Base-by-base conservation (phyloP, 805 yeast genomes). In the Pichia insulana region DNA sequence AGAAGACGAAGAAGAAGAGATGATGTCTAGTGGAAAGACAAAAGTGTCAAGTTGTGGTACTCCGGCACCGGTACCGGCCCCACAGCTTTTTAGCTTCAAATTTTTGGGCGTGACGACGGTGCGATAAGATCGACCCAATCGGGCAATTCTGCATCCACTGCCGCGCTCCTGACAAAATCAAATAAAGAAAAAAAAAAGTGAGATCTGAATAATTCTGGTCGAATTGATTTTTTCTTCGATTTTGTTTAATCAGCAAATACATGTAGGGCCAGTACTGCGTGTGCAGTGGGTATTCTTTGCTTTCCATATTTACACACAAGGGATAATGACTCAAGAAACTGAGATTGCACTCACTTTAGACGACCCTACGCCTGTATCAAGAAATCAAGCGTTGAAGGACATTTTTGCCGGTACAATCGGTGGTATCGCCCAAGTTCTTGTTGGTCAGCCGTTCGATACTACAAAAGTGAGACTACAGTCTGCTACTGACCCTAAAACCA, bases 371-470 rank as follows among this genome's bases (percentile, higher is more conserved):
- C 47, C 50, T 15, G 32, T 49, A 17, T 61, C 61, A 32, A 55
- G 57, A 15, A 52, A 51, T 42, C 58, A 76, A 34, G 86, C 86
- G 10, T 50, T 71, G 27, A 87, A 87, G 54, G 96, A 89, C 60
- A 73, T 88, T 38, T 64, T 84, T 42, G 94, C 95, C 4, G 98
- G 98, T 17, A 90, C 97, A 15, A 72, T 82, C 52, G 97, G 97
- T 44, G 98, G 98, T 41, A 77, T 92, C 22, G 90, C 97, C 7
- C 98, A 92, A 64, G 97, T 92, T 7, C 67, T 92, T 28, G 84
- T 83, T 12, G 98, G 98, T 19, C 97, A 92, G 63, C 97, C 97
- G 7, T 90, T 90, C 56, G 97, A 89, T 60, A 85, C 96, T 9
- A 85, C 92, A 36, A 90, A 90, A 64, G 97, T 92, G 17, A 71